Conservation (phyloP, 2,329 filamentous ascomycete species). For the Calonectria ilicicola region DNA sequence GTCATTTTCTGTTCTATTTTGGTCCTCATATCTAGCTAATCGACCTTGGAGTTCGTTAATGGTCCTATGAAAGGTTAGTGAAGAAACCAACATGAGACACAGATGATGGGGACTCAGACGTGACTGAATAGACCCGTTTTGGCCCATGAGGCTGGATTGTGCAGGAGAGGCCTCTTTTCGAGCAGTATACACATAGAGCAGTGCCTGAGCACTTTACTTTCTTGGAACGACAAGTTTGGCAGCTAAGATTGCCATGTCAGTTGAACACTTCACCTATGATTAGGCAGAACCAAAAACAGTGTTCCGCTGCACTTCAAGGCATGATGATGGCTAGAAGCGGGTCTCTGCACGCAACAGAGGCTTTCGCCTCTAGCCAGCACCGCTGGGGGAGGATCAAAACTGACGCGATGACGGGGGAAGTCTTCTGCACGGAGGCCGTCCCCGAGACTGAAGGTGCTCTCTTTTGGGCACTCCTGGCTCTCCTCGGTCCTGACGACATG, state of each 20-base stretch:
- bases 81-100: background rate
- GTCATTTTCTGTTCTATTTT: background rate
- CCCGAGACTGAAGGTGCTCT: background rate
- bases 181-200: conserved; percentile 3
- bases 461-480: background rate
- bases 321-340: no score
- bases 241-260: background rate
- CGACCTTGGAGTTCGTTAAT: conserved; percentile 2
- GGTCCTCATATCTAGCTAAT: background rate
- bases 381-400: background rate
- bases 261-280: background rate
- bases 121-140: conserved; percentile 3
- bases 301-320: no score
- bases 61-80: background rate
- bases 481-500: background rate
- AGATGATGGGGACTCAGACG: background rate
- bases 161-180: background rate
- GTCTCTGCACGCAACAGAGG: no score
- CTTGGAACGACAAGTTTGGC: conserved; percentile 2
- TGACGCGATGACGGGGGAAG: background rate
- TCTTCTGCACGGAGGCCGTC: background rate
- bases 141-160: background rate
- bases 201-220: conserved; percentile 9
- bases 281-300: background rate
- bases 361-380: no score